Percentiles rank a stretch among this genome's conserved stretches.
phyloP scores from a whole-genome alignment of 495 filamentous ascomycete genomes.

The Neurospora sp. region DNA sequence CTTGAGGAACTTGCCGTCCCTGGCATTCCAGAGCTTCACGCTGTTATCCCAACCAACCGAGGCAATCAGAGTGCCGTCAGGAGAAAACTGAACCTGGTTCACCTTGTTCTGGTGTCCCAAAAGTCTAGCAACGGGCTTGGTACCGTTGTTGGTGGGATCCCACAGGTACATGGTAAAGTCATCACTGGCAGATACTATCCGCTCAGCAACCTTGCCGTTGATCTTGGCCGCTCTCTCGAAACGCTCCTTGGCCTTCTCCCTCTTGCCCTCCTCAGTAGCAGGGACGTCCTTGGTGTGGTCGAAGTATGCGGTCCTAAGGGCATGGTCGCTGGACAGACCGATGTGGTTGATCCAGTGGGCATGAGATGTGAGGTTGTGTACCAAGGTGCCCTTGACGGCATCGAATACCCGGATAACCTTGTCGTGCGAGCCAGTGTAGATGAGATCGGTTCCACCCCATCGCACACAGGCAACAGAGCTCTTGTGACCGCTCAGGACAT shows the following conservation, averaged over 20 bases:
- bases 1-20: slow-evolving; percentile 66
- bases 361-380: slow-evolving; percentile 71
- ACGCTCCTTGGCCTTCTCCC: slow-evolving; percentile 67
- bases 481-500: slow-evolving; percentile 80
- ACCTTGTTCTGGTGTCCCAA: slow-evolving; percentile 93
- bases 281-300: slow-evolving; percentile 66
- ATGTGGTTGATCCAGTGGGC: slow-evolving; percentile 96
- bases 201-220: slow-evolving; percentile 69
- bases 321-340: slow-evolving; percentile 85
- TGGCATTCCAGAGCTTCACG: slow-evolving; percentile 28
- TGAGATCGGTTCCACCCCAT: slow-evolving; percentile 83
- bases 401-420: slow-evolving; percentile 92
- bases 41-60: slow-evolving; percentile 81
- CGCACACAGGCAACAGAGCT: slow-evolving; percentile 79
- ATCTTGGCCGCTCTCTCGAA: slow-evolving; percentile 82
- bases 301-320: slow-evolving; percentile 76
- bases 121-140: slow-evolving; percentile 78
- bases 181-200: slow-evolving; percentile 71
- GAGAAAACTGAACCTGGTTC: slow-evolving; percentile 90
- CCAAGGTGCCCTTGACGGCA: slow-evolving; percentile 61
- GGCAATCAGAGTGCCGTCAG: slow-evolving; percentile 77
- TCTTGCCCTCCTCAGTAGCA: slow-evolving; percentile 55
- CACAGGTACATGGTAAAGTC: slow-evolving; percentile 97
- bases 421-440: slow-evolving; percentile 63
- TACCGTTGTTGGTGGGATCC: slow-evolving; percentile 66